Base-by-base conservation (phyloP, 163 green algal genomes). In the Chlorella variabilis region DNA sequence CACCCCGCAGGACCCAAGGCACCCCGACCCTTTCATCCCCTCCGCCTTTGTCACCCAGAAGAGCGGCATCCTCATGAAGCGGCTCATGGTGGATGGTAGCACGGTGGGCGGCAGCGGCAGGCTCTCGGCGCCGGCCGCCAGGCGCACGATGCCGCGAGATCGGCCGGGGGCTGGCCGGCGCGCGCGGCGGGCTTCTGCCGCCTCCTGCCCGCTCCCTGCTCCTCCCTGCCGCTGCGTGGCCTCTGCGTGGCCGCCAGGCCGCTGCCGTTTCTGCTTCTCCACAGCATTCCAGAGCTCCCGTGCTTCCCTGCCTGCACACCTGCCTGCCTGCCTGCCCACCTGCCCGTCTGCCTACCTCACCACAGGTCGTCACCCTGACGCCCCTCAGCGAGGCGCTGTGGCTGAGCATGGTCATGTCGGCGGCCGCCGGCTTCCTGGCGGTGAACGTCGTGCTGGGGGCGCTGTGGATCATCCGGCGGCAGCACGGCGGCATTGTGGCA, bases 41-140 rank as follows among this genome's bases (percentile, higher is more conserved):
- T 75, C 92, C 15, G 92, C 95, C 17, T 98, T 98, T 85, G 90
- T 98, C 15, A 87, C 89, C 3, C 84, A 93, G 69, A 90, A 90
- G 54, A 86, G 89, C 0, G 94, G 94, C 27, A 78, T 94, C 17
- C 71, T 97, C 33, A 91, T 97, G 84, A 79, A 82, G 36, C 89
- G 90, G 48, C 84, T 96, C 39, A 75, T 93, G 62, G 78, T 71
- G 45, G 77, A 82, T 23, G 88, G 92, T 49, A 68, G 83, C 23
- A 88, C 89, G 48, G 87, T 89, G 86, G 91, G 94, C n/a, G n/a
- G n/a, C n/a, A n/a, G n/a, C n/a, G n/a, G n/a, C n/a, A n/a, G n/a
- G n/a, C n/a, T n/a, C n/a, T n/a, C n/a, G n/a, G n/a, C n/a, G n/a
- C n/a, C n/a, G n/a, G n/a, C n/a, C n/a, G n/a, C n/a, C n/a, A n/a